Evolutionary conservation across 2,329 filamentous ascomycete species (phyloP).

Genomic region (Pseudogymnoascus pannorum): DNA sequence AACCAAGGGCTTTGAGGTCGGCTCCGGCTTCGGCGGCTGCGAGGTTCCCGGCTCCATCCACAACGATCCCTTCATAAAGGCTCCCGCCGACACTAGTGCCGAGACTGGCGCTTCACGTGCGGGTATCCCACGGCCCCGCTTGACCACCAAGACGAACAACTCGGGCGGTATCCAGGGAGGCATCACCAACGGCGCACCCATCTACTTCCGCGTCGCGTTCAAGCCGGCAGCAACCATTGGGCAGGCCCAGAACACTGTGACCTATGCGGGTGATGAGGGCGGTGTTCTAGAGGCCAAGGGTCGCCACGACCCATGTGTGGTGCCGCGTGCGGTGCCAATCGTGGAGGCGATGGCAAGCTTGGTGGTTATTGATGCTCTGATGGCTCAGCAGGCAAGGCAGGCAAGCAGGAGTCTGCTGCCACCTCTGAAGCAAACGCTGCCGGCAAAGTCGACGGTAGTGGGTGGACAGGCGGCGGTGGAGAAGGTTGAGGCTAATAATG

Average conservation of each 20-base stretch:
- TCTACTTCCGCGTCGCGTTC: conserved; percentile 94
- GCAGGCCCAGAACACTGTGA: conserved; percentile 75
- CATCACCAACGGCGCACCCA: conserved; percentile 85
- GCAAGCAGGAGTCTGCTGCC: conserved; percentile 40
- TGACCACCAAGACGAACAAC: conserved; percentile 90
- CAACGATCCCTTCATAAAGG: conserved; percentile 75
- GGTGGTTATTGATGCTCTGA: conserved; percentile 76
- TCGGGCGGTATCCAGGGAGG: conserved; percentile 92
- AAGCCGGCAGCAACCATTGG: conserved; percentile 93
- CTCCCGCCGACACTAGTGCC: conserved; percentile 38
- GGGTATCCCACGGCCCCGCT: conserved; percentile 47
- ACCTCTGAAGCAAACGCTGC: conserved; percentile 27
- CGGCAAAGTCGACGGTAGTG: conserved; percentile 8
- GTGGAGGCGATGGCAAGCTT: conserved; percentile 89
- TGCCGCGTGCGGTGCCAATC: conserved; percentile 78
- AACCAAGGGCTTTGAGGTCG: conserved; percentile 92
- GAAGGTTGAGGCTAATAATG: conserved; percentile 6
- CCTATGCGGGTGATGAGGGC: conserved; percentile 62
- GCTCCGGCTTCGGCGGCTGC: conserved; percentile 82
- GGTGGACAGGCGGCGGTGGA: conserved; percentile 3
- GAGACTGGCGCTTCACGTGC: conserved; percentile 38
- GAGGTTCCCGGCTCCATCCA: conserved; percentile 82
- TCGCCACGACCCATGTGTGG: conserved; percentile 87
- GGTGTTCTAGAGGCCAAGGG: conserved; percentile 87
- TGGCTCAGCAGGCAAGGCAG: conserved; percentile 66